phyloP scores from a whole-genome alignment of 2,329 filamentous ascomycete genomes.

The Celoporthe dispersa region DNA sequence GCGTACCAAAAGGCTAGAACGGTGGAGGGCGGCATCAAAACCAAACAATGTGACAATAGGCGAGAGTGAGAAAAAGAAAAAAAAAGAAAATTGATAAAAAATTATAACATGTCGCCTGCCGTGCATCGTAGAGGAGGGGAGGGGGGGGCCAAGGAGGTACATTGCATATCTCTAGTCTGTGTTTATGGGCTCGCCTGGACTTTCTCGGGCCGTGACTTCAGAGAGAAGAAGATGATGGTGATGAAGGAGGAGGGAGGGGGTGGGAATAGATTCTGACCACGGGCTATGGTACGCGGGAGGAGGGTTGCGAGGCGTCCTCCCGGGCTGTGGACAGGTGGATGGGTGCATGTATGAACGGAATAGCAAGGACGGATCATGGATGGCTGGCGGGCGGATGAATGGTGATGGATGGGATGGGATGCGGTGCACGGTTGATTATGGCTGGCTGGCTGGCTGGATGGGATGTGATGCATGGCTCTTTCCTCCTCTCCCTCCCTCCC shows the following conservation, averaged over 20 bases:
- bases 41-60: background rate
- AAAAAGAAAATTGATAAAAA: background rate
- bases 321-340: background rate
- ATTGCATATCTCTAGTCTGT: background rate
- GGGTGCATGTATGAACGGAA: background rate
- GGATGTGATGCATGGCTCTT: background rate
- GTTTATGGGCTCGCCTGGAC: background rate
- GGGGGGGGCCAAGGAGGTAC: background rate
- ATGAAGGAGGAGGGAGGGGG: background rate
- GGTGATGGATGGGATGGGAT: background rate
- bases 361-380: background rate
- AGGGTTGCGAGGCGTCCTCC: background rate
- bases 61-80: background rate
- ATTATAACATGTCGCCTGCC: slow-evolving; percentile 4
- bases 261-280: background rate
- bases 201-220: background rate
- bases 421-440: background rate
- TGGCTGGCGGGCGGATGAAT: background rate
- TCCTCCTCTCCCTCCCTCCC: background rate
- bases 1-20: background rate
- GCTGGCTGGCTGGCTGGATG: slow-evolving; percentile 1
- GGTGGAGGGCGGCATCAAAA: background rate
- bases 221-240: no score
- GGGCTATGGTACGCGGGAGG: background rate
- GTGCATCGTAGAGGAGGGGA: background rate